A percentile compares a stretch with the other conserved stretches of the same genome.
Evolutionary conservation across 1,139 yeast species (phyloP).

Genomic region (Geotrichum aggregatum): DNA sequence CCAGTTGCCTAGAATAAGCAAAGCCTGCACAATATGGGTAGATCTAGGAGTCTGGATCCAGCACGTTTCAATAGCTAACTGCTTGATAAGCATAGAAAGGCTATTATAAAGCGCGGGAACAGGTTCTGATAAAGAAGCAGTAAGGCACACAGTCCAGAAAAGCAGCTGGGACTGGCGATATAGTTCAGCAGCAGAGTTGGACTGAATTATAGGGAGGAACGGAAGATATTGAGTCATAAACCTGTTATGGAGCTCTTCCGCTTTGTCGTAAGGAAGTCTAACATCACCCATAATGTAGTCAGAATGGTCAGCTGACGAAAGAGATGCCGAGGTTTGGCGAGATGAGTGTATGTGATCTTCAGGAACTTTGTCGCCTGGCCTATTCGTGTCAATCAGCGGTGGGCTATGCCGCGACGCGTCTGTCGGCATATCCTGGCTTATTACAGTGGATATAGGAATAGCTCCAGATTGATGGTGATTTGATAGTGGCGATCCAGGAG

Average conservation of each 20-base stretch:
- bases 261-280: constrained; percentile 58
- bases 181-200: constrained; percentile 68
- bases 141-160: constrained; percentile 86
- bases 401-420: neutral
- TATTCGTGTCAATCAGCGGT: constrained; percentile 1
- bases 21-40: constrained; percentile 87
- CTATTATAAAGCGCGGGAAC: constrained; percentile 78
- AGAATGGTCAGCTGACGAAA: neutral
- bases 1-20: constrained; percentile 80
- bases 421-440: constrained; percentile 2
- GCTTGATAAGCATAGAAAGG: constrained; percentile 73
- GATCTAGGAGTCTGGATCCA: constrained; percentile 93
- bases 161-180: constrained; percentile 78
- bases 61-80: constrained; percentile 85
- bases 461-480: constrained; percentile 1
- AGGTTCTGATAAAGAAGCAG: constrained; percentile 82
- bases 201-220: constrained; percentile 70
- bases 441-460: constrained; percentile 9
- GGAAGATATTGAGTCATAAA: constrained; percentile 69
- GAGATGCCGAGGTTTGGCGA: constrained; percentile 13
- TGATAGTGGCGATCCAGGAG: neutral
- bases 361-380: constrained; percentile 10
- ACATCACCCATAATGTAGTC: constrained; percentile 65
- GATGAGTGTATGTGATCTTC: constrained; percentile 8
- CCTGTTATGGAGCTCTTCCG: constrained; percentile 64